Evolutionary conservation across 179 eudicot species (phyloP).

Genomic region (Nepenthes alata): DNA sequence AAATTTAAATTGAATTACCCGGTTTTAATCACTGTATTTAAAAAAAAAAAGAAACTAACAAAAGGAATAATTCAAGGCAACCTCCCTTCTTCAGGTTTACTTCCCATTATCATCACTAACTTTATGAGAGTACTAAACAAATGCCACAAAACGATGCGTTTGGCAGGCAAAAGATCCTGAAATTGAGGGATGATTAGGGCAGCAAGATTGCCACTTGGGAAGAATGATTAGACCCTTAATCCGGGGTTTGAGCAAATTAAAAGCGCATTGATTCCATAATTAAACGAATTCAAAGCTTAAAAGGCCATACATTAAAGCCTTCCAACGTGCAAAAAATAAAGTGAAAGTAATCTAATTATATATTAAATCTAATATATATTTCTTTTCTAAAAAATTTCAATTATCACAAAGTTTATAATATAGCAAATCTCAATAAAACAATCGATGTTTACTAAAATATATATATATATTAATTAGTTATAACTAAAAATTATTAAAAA

Average conservation of each 20-base stretch:
- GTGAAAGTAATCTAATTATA: not conserved
- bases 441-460: too few species aligned
- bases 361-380: too few species aligned
- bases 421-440: too few species aligned
- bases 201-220: not conserved
- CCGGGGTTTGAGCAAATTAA: constrained; percentile 1
- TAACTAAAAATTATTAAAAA: too few species aligned
- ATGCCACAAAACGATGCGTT: not conserved
- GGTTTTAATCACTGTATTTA: too few species aligned
- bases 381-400: too few species aligned
- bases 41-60: not conserved
- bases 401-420: too few species aligned
- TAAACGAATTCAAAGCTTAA: not conserved
- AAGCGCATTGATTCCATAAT: not conserved
- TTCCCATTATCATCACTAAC: not conserved
- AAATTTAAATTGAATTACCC: too few species aligned
- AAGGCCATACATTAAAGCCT: not conserved
- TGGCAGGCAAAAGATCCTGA: not conserved
- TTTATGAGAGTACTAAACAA: not conserved
- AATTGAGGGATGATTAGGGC: constrained; percentile 1
- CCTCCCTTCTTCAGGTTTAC: not conserved
- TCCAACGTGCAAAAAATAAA: not conserved
- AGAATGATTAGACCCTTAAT: constrained; percentile 4
- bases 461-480: too few species aligned
- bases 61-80: not conserved